phyloP scores from a whole-genome alignment of 129 eudicot genomes.

The Sambucus nigra region DNA sequence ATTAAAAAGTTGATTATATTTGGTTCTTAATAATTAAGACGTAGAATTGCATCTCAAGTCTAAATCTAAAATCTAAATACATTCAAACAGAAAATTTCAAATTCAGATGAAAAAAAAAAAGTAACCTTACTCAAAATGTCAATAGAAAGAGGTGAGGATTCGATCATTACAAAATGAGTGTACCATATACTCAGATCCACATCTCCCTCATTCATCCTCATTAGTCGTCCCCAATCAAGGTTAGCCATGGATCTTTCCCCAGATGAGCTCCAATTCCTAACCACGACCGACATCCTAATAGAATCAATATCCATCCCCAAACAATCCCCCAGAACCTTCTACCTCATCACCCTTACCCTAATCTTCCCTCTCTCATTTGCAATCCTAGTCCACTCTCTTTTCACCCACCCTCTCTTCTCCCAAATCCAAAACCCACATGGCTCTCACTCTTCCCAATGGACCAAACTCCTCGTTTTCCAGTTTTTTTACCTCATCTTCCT shows the following conservation, averaged over 20 bases:
- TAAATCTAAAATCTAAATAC: too few relatives aligned
- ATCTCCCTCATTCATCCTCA: too few relatives aligned
- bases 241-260: slow-evolving; percentile 72
- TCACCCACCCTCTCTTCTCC: slow-evolving; percentile 61
- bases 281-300: slow-evolving; percentile 37
- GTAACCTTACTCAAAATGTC: too few relatives aligned
- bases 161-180: too few relatives aligned
- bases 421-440: slow-evolving; percentile 42
- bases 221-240: too few relatives aligned
- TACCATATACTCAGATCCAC: too few relatives aligned
- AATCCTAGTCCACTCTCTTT: slow-evolving; percentile 73
- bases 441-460: slow-evolving; percentile 38
- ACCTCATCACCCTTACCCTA: slow-evolving; percentile 66
- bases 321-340: slow-evolving; percentile 66
- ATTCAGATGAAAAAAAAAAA: too few relatives aligned
- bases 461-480: slow-evolving; percentile 48
- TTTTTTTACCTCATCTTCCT: slow-evolving; percentile 64
- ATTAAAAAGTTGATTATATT: too few relatives aligned
- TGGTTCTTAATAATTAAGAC: too few relatives aligned
- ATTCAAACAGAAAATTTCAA: too few relatives aligned
- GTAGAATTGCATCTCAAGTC: too few relatives aligned
- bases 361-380: slow-evolving; percentile 84
- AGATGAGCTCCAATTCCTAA: slow-evolving; percentile 70
- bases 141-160: too few relatives aligned
- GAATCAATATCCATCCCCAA: slow-evolving; percentile 71